Conservation (phyloP, 331 rosid species). For the Acacia concinna region DNA sequence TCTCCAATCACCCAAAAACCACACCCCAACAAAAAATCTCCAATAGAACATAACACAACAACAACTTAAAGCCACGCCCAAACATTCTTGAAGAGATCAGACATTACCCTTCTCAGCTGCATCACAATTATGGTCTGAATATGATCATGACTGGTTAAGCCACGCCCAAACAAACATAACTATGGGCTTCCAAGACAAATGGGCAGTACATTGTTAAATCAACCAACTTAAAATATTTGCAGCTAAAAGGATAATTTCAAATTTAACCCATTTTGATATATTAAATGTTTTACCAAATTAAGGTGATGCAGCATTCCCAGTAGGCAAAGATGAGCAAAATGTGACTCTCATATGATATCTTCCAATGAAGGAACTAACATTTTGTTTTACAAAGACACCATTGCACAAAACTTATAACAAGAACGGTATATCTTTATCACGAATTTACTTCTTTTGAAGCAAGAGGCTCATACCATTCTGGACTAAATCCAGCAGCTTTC, state of each 20-base stretch:
- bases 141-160: neutral
- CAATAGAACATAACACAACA: neutral
- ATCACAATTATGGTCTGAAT: neutral
- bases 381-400: neutral
- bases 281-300: neutral
- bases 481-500: conserved; percentile 84
- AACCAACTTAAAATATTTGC: neutral
- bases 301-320: neutral
- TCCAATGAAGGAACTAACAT: neutral
- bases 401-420: neutral
- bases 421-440: conserved; percentile 1
- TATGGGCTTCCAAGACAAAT: neutral
- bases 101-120: neutral
- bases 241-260: neutral
- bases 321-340: neutral
- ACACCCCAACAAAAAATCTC: no score
- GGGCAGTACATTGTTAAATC: neutral
- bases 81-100: no score
- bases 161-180: neutral
- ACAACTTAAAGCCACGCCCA: no score
- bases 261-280: neutral
- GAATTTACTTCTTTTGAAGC: conserved; percentile 52
- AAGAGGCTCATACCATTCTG: conserved; percentile 85
- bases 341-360: neutral
- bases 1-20: neutral